Percentiles rank a stretch among this genome's conserved stretches.
phyloP scores from a whole-genome alignment of 345 rosid species.

The Eucalyptus curtisii region DNA sequence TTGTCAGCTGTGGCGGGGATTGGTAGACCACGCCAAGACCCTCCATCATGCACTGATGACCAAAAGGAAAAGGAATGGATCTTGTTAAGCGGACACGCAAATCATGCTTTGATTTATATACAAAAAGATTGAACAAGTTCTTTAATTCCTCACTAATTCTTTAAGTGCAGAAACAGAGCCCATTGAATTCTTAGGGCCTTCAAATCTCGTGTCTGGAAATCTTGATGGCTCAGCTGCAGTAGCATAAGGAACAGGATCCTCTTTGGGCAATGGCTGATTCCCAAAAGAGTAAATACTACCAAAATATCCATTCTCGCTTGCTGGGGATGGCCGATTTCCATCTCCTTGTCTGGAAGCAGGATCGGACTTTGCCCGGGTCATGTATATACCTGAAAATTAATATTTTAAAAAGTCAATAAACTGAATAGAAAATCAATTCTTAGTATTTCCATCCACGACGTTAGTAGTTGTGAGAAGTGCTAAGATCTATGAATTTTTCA shows the following conservation, averaged over 20 bases:
- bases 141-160: conserved; percentile 60
- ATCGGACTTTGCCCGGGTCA: conserved; percentile 38
- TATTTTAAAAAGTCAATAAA: neutral
- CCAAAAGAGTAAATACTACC: conserved; percentile 38
- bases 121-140: neutral
- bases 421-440: neutral
- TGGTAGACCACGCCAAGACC: conserved; percentile 64
- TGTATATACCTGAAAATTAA: conserved; percentile 48
- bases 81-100: neutral
- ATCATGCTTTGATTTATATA: neutral
- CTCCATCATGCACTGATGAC: conserved; percentile 58
- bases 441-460: neutral
- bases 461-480: neutral
- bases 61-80: neutral
- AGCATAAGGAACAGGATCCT: conserved; percentile 36
- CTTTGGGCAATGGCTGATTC: conserved; percentile 35
- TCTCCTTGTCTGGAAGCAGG: conserved; percentile 47
- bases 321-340: conserved; percentile 25
- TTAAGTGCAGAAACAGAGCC: conserved; percentile 70
- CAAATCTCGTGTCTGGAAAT: conserved; percentile 52
- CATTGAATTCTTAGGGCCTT: conserved; percentile 38
- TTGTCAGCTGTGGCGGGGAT: conserved; percentile 35
- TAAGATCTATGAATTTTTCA: neutral
- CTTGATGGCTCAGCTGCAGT: conserved; percentile 47
- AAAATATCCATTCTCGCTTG: conserved; percentile 37